phyloP scores from a whole-genome alignment of 73 alveolate species.

The Paramecium biaurelia region DNA sequence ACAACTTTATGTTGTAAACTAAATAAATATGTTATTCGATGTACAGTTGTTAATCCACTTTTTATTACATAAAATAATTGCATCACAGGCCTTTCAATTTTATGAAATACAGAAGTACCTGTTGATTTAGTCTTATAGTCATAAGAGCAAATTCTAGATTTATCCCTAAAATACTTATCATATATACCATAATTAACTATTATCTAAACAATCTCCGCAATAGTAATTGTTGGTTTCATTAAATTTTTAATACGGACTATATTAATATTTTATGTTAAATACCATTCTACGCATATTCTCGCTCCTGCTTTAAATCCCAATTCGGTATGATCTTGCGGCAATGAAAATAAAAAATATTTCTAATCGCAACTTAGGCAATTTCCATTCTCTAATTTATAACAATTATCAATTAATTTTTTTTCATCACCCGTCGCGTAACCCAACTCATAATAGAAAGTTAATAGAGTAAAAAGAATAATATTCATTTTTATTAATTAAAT shows the following conservation, averaged over 20 bases:
- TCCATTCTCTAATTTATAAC: not conserved
- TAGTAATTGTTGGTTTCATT: not conserved
- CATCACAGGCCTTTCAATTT: not conserved
- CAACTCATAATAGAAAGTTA: not conserved
- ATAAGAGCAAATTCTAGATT: not conserved
- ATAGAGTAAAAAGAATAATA: not conserved
- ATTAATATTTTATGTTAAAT: not conserved
- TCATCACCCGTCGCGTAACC: too few relatives aligned
- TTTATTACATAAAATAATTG: not conserved
- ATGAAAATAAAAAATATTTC: not conserved
- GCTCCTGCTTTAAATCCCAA: not conserved
- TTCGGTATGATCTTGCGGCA: not conserved
- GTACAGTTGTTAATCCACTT: not conserved
- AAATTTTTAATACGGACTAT: not conserved
- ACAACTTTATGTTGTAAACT: not conserved
- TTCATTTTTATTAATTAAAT: not conserved
- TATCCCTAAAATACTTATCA: not conserved
- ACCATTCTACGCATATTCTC: constrained; percentile 20
- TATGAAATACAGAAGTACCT: not conserved
- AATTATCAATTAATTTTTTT: not conserved
- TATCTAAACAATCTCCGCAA: constrained; percentile 51
- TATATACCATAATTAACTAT: not conserved
- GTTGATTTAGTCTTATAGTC: not conserved
- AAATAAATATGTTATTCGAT: not conserved
- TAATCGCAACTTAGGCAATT: not conserved